Conservation (phyloP, 192 early-diverging fungal genomes). For the Podila minutissima region DNA sequence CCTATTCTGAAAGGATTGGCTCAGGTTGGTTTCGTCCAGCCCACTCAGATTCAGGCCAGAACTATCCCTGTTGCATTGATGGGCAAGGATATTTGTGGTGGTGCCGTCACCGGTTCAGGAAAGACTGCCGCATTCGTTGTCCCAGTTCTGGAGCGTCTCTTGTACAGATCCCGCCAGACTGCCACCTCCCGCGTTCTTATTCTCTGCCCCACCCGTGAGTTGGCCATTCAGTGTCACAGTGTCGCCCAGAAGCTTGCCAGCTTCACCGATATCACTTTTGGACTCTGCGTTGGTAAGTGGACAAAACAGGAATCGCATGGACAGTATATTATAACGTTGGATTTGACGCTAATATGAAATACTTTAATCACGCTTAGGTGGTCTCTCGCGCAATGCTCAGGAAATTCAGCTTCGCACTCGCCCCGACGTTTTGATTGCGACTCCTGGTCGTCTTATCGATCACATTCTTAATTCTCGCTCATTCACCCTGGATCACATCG, state of each 20-base stretch:
- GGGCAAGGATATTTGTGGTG: conserved; percentile 98
- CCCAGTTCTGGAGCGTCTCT: conserved; percentile 93
- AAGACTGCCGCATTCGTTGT: conserved; percentile 98
- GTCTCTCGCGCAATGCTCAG: conserved; percentile 86
- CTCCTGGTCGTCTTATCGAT: conserved; percentile 98
- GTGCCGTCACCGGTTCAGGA: conserved; percentile 98
- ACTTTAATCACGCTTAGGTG: conserved; percentile 59
- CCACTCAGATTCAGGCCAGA: conserved; percentile 92
- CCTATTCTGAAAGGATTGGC: conserved; percentile 94
- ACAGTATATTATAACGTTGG: neutral
- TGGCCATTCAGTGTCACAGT: conserved; percentile 96
- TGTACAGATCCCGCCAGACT: conserved; percentile 85
- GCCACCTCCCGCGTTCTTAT: conserved; percentile 89
- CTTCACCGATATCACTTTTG: conserved; percentile 89
- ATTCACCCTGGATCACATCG: conserved; percentile 88
- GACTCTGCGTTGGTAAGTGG: conserved; percentile 78
- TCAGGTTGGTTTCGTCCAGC: conserved; percentile 89
- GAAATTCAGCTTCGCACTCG: conserved; percentile 85
- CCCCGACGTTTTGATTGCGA: conserved; percentile 97
- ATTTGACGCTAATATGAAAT: neutral
- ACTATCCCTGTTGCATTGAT: conserved; percentile 95
- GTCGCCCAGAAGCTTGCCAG: conserved; percentile 87
- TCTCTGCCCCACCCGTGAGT: conserved; percentile 96
- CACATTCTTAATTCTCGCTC: conserved; percentile 93
- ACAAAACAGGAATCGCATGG: neutral